These are phyloP conservation scores for Lophium mytilinum DNA, from an alignment of 495 filamentous ascomycete genomes.

Conservation along the genomic window DNA sequence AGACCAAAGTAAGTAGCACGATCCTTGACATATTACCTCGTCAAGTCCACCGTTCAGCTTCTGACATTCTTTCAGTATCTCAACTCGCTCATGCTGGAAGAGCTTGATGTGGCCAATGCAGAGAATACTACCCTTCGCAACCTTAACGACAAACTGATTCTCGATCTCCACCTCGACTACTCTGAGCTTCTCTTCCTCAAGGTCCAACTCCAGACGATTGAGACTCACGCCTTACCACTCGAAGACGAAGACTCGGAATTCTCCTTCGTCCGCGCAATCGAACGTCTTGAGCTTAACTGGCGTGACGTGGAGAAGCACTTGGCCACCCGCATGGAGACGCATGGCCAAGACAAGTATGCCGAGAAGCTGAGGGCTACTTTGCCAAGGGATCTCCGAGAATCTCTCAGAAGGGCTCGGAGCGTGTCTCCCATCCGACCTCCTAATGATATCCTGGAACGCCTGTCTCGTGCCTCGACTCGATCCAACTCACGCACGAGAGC, in stretches of 20 bases:
- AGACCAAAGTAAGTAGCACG: conserved; percentile 11
- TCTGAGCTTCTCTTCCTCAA: conserved; percentile 28
- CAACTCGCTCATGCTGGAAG: conserved; percentile 7
- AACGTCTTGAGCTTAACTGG: conserved; percentile 1
- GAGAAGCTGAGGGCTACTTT: not conserved
- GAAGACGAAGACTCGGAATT: not conserved
- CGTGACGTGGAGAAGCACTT: not conserved
- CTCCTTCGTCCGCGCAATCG: not conserved
- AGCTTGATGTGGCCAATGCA: conserved; percentile 5
- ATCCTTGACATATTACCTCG: not conserved
- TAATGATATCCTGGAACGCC: not conserved
- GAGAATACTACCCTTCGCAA: conserved; percentile 1
- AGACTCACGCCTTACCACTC: not conserved
- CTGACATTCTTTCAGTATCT: conserved; percentile 1
- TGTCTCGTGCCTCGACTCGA: not conserved
- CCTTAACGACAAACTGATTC: conserved; percentile 2
- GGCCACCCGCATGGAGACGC: not conserved
- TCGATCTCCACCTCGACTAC: conserved; percentile 23
- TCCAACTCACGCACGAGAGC: not conserved
- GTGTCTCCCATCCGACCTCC: not conserved
- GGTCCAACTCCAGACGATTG: conserved; percentile 21
- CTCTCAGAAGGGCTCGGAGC: not conserved
- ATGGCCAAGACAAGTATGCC: not conserved
- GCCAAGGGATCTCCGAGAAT: not conserved
- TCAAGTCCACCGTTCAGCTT: not conserved